Evolutionary conservation across 768 basidiomycete genomes (phyloP), one percentile per base, ranked within the genome.

Genomic region (Hydnomerulius pinastri): DNA sequence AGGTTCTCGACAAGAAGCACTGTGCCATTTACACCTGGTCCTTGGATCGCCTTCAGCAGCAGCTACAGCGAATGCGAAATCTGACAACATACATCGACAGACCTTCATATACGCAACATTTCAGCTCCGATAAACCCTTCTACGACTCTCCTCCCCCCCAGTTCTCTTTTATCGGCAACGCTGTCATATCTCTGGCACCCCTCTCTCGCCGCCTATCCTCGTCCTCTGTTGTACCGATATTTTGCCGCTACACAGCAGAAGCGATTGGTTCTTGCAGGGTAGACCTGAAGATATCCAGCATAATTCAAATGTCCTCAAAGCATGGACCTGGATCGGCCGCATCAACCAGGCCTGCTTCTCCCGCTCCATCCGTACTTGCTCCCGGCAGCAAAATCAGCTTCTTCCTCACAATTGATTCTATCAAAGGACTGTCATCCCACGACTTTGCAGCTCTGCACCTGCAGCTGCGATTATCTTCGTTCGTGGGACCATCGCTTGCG

Each of bases 201-300:
- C 77, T 98, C 39, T 85, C 83, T 11, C 85, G 91, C 35, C 78
- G 83, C 47, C 72, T 91, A 30, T 87, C 90, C 3, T 88, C 85
- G 1, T 77, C 80, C 3, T 84, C 83, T n/a, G 81, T 78, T 0
- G 82, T 90, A 13, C 93, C 94, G 1, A 93, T 99, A 62, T 92
- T 92, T 67, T 96, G 92, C 64, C 84, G 90, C 27, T 96, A 95
- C 63, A 97, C 94, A 1, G 81, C 92, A 40, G 96, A 98, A 65
- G 95, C 95, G 2, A 93, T 98, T 56, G 97, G 96, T 2, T 92
- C 92, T 23, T 98, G 95, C 71, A 83, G 92, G 20, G 77, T 97
- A 46, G 85, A 87, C 56, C 78, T 97, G 69, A 90, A 85, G 70
- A 79, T 92, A 37, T 79, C 88, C 56, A 91, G 84, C 54, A 80